Percentiles rank a stretch among this genome's conserved stretches.
Evolutionary conservation across 805 yeast species (phyloP).

Genomic region (Teunomyces aglyptinius): DNA sequence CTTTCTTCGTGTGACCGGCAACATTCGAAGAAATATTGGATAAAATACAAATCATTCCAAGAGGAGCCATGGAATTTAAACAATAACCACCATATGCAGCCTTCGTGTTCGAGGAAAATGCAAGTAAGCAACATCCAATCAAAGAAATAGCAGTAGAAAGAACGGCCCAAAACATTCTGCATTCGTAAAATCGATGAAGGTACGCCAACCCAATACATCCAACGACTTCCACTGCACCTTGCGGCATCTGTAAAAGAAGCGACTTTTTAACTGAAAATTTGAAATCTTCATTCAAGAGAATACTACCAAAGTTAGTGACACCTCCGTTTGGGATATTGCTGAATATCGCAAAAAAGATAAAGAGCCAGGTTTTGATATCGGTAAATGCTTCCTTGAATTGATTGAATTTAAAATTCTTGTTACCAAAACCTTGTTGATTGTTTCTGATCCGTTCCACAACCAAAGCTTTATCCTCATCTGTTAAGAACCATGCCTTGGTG

Average conservation of each 20-base stretch:
- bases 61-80: conserved; percentile 30
- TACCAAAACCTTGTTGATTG: conserved; percentile 45
- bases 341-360: conserved; percentile 24
- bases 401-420: conserved; percentile 32
- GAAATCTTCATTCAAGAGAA: conserved; percentile 25
- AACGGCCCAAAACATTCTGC: conserved; percentile 25
- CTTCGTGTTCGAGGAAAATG: conserved; percentile 33
- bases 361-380: conserved; percentile 36
- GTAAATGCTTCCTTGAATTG: conserved; percentile 37
- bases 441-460: conserved; percentile 52
- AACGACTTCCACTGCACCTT: conserved; percentile 47
- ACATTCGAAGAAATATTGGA: conserved; percentile 46
- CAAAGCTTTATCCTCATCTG: conserved; percentile 27
- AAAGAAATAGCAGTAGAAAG: conserved; percentile 22
- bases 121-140: conserved; percentile 36
- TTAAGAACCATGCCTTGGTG: conserved; percentile 22
- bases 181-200: conserved; percentile 18
- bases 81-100: conserved; percentile 27
- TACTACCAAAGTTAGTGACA: conserved; percentile 34
- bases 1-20: conserved; percentile 59
- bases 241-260: conserved; percentile 45
- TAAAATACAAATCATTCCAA: conserved; percentile 27
- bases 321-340: conserved; percentile 40
- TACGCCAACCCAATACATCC: conserved; percentile 34
- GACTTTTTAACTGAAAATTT: conserved; percentile 30